Evolutionary conservation across 257 asterid genomes (phyloP).

Genomic region (Lithospermum erythrorhizon): DNA sequence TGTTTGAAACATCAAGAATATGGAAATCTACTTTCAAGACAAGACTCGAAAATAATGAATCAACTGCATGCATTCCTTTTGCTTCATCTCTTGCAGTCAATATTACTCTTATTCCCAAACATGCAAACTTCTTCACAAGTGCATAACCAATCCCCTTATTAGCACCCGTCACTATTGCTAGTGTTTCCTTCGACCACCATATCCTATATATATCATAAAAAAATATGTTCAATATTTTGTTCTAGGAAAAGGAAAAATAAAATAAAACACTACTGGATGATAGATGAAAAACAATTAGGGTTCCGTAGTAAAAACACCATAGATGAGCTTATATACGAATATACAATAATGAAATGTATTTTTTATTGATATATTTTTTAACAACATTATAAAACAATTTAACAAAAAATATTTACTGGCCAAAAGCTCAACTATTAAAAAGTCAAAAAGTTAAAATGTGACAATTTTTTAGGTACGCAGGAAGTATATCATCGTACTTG

Average conservation of each 20-base stretch:
- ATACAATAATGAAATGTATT: no score
- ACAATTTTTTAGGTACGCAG: no score
- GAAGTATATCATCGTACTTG: no score
- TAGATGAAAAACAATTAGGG: no score
- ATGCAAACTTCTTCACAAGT: conserved; percentile 44
- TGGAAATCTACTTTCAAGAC: conserved; percentile 43
- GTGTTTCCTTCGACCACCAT: conserved; percentile 78
- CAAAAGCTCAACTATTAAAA: no score
- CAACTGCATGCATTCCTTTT: conserved; percentile 46
- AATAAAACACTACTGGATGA: not conserved
- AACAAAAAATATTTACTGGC: no score
- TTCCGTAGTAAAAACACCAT: no score
- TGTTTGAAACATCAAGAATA: conserved; percentile 51
- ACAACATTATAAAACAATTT: no score
- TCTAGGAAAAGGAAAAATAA: not conserved
- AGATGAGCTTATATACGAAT: no score
- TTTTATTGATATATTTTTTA: no score
- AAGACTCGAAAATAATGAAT: conserved; percentile 15
- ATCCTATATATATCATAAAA: conserved; percentile 16
- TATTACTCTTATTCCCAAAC: conserved; percentile 57
- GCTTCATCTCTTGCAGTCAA: conserved; percentile 55
- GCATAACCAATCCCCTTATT: conserved; percentile 73
- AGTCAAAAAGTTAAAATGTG: no score
- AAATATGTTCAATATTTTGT: not conserved
- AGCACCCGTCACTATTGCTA: conserved; percentile 70